Evolutionary conservation across 163 green algal genomes (phyloP), one percentile per base, ranked within the genome.

Genomic region (Chlamydomonas reinhardtii): DNA sequence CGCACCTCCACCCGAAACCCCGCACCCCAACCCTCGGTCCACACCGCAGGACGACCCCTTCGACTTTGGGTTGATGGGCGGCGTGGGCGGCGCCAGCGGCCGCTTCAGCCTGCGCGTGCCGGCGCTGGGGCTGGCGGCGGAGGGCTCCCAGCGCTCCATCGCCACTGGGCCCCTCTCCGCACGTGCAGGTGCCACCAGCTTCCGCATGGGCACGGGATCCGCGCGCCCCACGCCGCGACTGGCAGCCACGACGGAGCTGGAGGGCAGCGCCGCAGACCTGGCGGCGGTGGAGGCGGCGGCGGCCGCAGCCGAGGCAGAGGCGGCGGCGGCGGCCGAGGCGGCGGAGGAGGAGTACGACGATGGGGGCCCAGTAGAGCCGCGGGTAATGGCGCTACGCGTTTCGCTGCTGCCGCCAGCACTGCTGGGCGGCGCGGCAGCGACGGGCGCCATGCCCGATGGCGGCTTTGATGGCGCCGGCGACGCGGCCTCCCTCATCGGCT

Each of bases 371-470:
- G 31, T 86, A 6, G 70, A 6, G 69, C 34, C 54, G 35, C 54
- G 80, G 29, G 35, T 54, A 8, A 65, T 64, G 15, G 34, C 54
- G 56, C 70, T 86, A 56, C 34, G 64, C 15, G 80, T 86, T 16
- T 86, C 80, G 34, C 56, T 86, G 37, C 80, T 86, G 32, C 80
- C 69, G 34, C 80, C 80, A 0, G 80, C 52, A 5, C 80, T 86
- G 3, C 70, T 79, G 14, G 80, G 70, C 31, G 17, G 29, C 31
- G 31, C 31, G 8, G 66, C 66, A 2, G 15, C 14, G 31, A 31
- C 34, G 19, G 34, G 9, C 16, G 65, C 37, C 43, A 31, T 16
- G n/a, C 35, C 16, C 64, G 76, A 24, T 37, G 76, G 3, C 77
- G 65, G 15, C 29, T 29, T 3, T n/a, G 69, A 54, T 35, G 69